phyloP scores from a whole-genome alignment of 2,329 filamentous ascomycete species.

The Ophiognomonia clavigignenti-juglandacearum region DNA sequence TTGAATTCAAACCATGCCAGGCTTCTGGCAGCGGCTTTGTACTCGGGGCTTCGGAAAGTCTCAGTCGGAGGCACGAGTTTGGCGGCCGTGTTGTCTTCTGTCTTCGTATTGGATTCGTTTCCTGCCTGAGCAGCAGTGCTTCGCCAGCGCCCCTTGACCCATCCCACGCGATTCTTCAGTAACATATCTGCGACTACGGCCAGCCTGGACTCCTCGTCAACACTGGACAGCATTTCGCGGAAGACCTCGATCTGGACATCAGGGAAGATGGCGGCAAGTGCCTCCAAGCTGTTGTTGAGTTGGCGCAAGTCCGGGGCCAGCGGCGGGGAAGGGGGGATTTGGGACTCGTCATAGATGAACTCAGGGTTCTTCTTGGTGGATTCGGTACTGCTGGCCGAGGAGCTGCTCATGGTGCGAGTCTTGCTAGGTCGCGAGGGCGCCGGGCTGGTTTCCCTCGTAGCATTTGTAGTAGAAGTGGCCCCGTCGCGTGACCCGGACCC shows the following conservation, averaged over 20 bases:
- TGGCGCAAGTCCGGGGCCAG: slow-evolving; percentile 61
- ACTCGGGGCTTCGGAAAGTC: slow-evolving; percentile 61
- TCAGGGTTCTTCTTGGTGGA: slow-evolving; percentile 28
- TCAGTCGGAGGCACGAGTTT: slow-evolving; percentile 51
- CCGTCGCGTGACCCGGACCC: slow-evolving; percentile 24
- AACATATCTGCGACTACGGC: slow-evolving; percentile 74
- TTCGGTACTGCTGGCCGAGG: slow-evolving; percentile 23
- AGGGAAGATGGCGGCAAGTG: slow-evolving; percentile 68
- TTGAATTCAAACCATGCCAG: slow-evolving; percentile 72
- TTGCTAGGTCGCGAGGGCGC: slow-evolving; percentile 20
- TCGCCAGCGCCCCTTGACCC: slow-evolving; percentile 65
- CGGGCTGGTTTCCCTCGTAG: slow-evolving; percentile 12
- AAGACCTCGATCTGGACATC: slow-evolving; percentile 80
- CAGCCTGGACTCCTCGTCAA: slow-evolving; percentile 71
- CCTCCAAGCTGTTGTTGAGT: slow-evolving; percentile 65
- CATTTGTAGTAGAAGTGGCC: neutral
- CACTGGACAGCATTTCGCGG: slow-evolving; percentile 70
- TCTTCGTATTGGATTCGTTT: slow-evolving; percentile 24
- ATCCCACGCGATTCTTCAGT: slow-evolving; percentile 65
- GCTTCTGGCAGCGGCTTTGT: slow-evolving; percentile 64
- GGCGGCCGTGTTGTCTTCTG: neutral
- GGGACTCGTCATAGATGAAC: slow-evolving; percentile 52
- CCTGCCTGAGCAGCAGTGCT: too few relatives aligned
- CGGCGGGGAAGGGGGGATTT: slow-evolving; percentile 42
- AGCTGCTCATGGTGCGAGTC: slow-evolving; percentile 25